Evolutionary conservation across 352 stramenopile species (phyloP), one percentile per base, ranked within the genome.

Genomic region (Phytophthora fragariaefolia): DNA sequence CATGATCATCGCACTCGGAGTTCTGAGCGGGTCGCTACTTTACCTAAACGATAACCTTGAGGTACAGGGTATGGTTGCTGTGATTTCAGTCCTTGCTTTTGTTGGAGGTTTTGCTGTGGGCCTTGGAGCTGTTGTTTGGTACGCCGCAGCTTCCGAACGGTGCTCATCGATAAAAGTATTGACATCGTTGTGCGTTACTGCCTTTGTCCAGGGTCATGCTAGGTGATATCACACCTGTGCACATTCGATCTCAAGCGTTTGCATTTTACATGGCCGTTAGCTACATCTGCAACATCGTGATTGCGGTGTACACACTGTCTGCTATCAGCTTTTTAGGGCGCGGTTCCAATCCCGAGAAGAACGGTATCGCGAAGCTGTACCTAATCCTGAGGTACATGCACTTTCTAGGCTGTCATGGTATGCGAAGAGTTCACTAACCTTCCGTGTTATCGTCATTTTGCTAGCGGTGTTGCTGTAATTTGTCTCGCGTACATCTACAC

Each of bases 291-390:
- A 97, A 97, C 70, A 90, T 94, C 22, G 20, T 90, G 23, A 82
- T 96, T 34, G 84, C 88, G 17, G 77, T 89, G 20, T 90, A 81
- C 66, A 95, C 82, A 27, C 69, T 94, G 20, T 92, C 83, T 27
- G 83, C 87, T 9, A 97, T 97, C 70, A 83, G 65, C 38, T 87
- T 79, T 57, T 71, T 96, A 20, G 88, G 88, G 4, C 69, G 71
- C 4, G 86, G 87, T 20, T 54, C 56, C 1, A 83, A 85, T 62
- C 79, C 82, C 4, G 80, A 93, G 73, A 96, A 94, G 57, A 85
- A 92, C 28, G 88, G 89, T 17, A 92, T 97, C 32, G 89, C 85
- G 23, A 92, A 93, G 65, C 73, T 97, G 2, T 96, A 96, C 61
- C 48, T 96, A 30, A 93, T 97, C 24, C 73, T 93, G 24, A 76